Base-by-base conservation (phyloP, 2,329 filamentous ascomycete genomes). In the Epichloe uncinata region DNA sequence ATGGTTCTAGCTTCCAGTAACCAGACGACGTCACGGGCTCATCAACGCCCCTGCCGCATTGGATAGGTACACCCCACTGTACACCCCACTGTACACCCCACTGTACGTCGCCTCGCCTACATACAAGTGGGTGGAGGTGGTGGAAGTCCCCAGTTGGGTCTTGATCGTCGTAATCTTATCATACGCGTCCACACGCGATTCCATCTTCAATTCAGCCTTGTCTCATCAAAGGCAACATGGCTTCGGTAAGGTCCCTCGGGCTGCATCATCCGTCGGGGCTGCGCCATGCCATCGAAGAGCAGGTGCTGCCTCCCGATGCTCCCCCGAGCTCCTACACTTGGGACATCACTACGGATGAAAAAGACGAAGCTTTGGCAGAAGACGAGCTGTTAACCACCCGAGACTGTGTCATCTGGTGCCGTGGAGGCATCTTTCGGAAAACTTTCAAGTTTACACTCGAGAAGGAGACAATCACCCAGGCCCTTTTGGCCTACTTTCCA, bases 191-290 rank as follows among this genome's bases (percentile, higher is more conserved):
- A 42, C 30, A 48, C 46, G 46, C 46, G 40, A 41, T 15, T 42
- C 13, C 38, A 8, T 26, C 37, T 12, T 26, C 30, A 35, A 41
- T 30, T 15, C 22, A 35, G 38, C 20, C 35, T 41, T 12, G 38
- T 30, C 22, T 26, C 55, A 50, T 49, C 47, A 38, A 42, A 26
- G 22, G 13, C 58, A 60, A 57, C 48, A 98, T 98, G 94, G 91
- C 91, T 58, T 82, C 85, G 63, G 81, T 96, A 69, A 86, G 81
- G 67, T 96, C 91, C 56, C 78, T 96, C 61, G 93, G 93, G 66
- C 75, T 95, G 62, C 91, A 97, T 72, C 82, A 85, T 70, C 90
- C 94, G 53, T 80, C 85, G 53, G 89, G 85, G 56, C 75, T 97
- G 56, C 81, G 80, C 54, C 88, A 93, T 71, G 82, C 95, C 55